phyloP scores from a whole-genome alignment of 495 filamentous ascomycete genomes.

The Delitschia confertaspora region DNA sequence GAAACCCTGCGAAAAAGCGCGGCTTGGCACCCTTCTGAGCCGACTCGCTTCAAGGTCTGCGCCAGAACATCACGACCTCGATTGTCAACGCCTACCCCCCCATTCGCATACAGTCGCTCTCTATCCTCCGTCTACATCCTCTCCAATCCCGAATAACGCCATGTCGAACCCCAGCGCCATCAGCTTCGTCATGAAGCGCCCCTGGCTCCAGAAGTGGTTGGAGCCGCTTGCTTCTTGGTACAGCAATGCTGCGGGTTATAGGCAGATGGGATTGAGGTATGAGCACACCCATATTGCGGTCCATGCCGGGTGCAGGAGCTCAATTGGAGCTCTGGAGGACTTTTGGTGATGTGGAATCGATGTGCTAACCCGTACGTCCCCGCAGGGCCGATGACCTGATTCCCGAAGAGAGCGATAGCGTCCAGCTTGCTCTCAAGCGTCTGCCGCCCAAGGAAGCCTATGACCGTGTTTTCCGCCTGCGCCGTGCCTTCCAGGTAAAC shows the following conservation, averaged over 20 bases:
- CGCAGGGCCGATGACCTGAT: constrained; percentile 85
- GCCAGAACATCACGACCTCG: constrained; percentile 13
- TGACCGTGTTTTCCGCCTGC: constrained; percentile 93
- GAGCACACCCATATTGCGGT: constrained; percentile 15
- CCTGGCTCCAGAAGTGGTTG: constrained; percentile 72
- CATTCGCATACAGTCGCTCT: constrained; percentile 8
- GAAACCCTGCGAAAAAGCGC: neutral
- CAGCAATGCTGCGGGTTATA: constrained; percentile 75
- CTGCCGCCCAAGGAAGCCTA: constrained; percentile 83
- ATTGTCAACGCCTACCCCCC: constrained; percentile 4
- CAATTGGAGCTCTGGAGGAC: neutral
- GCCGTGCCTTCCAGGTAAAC: constrained; percentile 84
- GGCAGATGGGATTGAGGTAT: constrained; percentile 85
- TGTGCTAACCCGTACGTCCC: constrained; percentile 15
- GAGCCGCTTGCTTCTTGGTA: constrained; percentile 78
- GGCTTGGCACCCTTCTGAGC: constrained; percentile 8
- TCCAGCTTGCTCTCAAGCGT: constrained; percentile 81
- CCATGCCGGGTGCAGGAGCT: neutral
- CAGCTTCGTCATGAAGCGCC: constrained; percentile 65
- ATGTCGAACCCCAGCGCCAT: constrained; percentile 70
- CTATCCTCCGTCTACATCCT: neutral
- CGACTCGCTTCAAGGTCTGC: constrained; percentile 17
- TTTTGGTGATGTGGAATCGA: constrained; percentile 1
- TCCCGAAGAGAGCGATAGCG: constrained; percentile 75
- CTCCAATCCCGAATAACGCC: constrained; percentile 31